Evolutionary conservation across 2,329 filamentous ascomycete species (phyloP).

Genomic region (Exophiala viscosa): DNA sequence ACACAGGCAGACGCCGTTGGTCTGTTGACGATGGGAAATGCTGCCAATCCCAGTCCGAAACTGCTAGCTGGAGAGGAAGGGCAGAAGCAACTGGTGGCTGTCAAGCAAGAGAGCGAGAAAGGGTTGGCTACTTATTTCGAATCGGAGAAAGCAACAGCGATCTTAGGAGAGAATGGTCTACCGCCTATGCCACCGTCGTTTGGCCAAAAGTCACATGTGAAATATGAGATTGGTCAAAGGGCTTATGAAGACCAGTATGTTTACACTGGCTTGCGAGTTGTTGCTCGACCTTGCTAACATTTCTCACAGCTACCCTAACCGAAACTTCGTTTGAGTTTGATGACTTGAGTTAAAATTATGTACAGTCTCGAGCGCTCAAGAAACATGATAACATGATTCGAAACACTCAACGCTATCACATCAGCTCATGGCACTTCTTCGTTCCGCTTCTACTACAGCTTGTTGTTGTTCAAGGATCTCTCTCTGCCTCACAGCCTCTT

Average conservation of each 20-base stretch:
- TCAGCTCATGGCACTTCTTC: conserved; percentile 20
- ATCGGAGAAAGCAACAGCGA: conserved; percentile 55
- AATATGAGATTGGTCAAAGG: conserved; percentile 64
- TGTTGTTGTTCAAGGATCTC: conserved; percentile 57
- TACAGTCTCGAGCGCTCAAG: conserved; percentile 13
- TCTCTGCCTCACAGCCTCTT: conserved; percentile 61
- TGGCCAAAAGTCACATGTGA: conserved; percentile 56
- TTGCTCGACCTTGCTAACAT: conserved; percentile 51
- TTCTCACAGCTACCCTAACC: conserved; percentile 42
- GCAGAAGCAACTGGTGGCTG: conserved; percentile 68
- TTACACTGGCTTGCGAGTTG: conserved; percentile 23
- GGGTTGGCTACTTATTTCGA: conserved; percentile 72
- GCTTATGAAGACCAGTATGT: conserved; percentile 69
- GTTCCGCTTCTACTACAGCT: conserved; percentile 38
- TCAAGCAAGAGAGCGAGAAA: conserved; percentile 69
- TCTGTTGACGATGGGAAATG: conserved; percentile 79
- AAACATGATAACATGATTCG: conserved; percentile 8
- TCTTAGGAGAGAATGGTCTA: conserved; percentile 70
- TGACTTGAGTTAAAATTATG: conserved; percentile 6
- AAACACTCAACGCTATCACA: not conserved
- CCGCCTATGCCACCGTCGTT: conserved; percentile 81
- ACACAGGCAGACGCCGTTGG: conserved; percentile 81
- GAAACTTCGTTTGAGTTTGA: conserved; percentile 39
- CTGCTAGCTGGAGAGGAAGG: conserved; percentile 68
- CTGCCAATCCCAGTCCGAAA: conserved; percentile 74